Conservation (phyloP, 2,329 filamentous ascomycete genomes). For the Diaporthe destruens region DNA sequence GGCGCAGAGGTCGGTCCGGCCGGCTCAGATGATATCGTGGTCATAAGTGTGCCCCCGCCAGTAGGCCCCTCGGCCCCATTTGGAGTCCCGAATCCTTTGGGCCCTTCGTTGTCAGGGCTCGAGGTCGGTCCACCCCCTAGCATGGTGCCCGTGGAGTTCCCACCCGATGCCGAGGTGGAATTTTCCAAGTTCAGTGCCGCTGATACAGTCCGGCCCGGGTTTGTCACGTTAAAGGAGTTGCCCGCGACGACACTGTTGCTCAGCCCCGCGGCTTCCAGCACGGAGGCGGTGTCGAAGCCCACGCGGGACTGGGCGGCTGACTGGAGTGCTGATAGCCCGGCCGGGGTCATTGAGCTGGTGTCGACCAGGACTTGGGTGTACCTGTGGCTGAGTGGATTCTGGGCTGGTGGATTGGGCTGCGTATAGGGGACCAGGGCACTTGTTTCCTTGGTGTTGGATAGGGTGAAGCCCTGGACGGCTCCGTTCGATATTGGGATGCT, state of each 20-base stretch:
- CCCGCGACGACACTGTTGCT: constrained; percentile 50
- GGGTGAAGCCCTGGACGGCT: constrained; percentile 47
- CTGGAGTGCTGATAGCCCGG: constrained; percentile 46
- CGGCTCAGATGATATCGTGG: constrained; percentile 2
- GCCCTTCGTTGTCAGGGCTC: not conserved
- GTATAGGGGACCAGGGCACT: constrained; percentile 50
- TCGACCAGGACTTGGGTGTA: constrained; percentile 56
- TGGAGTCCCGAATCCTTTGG: not conserved
- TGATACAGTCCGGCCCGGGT: constrained; percentile 44
- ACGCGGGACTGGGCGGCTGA: constrained; percentile 45
- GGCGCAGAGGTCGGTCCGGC: not conserved
- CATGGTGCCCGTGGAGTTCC: not conserved
- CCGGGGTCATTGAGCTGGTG: constrained; percentile 48
- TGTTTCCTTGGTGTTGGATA: constrained; percentile 48
- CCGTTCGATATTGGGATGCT: constrained; percentile 39
- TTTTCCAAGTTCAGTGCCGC: not conserved
- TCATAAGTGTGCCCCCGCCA: not conserved
- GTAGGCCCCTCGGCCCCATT: too few relatives aligned
- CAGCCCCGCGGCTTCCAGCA: constrained; percentile 48
- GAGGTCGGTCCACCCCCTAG: not conserved
- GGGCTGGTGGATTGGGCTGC: constrained; percentile 53
- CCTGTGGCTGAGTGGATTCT: constrained; percentile 53
- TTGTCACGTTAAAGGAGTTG: constrained; percentile 53
- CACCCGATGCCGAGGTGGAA: not conserved
- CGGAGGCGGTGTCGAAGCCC: constrained; percentile 46